Base-by-base conservation (phyloP, 73 alveolate species). In the Tetrahymena elliotti region DNA sequence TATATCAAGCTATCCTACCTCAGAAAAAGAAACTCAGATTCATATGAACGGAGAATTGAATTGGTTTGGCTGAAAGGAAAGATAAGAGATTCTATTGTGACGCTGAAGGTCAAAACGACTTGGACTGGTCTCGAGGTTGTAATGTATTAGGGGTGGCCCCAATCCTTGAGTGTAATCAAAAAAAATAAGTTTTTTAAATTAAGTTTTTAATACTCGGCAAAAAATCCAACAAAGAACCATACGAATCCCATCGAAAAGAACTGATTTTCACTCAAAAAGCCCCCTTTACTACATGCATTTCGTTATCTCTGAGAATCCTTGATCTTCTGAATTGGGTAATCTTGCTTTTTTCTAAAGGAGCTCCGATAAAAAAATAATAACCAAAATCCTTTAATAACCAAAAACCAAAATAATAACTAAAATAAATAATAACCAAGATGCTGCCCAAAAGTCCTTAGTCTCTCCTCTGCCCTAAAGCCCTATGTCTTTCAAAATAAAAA, bases 381-480 rank as follows among this genome's bases (percentile, higher is more conserved):
- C 88, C 34, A 68, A 68, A 68, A 68, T 68, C 88, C 88, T 68
- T 68, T n/a, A 68, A 68, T 68, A 68, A 68, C 38, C 36, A 68
- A 68, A 68, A 68, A 68, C 34, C 88, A n/a, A 24, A 40, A 68
- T 68, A 47, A 47, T 47, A 47, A 47, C 82, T 47, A 47, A 47
- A 47, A 47, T 47, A 47, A 47, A 68, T 68, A 68, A 68, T 68
- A 68, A 68, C 88, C 88, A 68, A 68, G 88, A 68, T 68, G 88
- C 88, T 68, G 88, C 88, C 88, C 88, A 68, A 68, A 68, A 68
- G 88, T 68, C 88, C 88, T 68, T 68, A 68, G 88, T 68, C 88
- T 68, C 88, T 68, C 88, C 88, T 68, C 88, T 68, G 88, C 88
- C 88, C 88, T 68, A 31, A 68, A 68, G 88, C 88, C 88, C 88